These are phyloP conservation scores for Xylariomycetidae sp. DNA, from an alignment of 2,329 filamentous ascomycete genomes.

Conservation along the genomic window DNA sequence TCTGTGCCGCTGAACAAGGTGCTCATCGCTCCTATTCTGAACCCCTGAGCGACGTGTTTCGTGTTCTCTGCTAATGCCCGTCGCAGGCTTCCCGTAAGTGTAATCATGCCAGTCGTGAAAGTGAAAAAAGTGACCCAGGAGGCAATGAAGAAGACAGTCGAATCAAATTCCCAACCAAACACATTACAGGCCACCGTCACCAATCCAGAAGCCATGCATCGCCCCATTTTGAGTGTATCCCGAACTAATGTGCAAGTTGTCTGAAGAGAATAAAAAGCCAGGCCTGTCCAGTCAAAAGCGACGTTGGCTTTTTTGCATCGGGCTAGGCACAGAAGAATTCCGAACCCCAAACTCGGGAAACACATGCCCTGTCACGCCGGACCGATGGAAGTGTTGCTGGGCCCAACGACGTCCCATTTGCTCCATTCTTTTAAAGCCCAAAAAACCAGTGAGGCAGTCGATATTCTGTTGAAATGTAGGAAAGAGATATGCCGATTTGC, in stretches of 20 bases:
- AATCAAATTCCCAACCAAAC: conserved; percentile 12
- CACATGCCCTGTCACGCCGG: conserved; percentile 10
- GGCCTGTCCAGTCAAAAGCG: background rate
- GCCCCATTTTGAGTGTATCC: conserved; percentile 2
- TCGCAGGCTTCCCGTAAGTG: conserved; percentile 12
- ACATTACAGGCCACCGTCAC: conserved; percentile 10
- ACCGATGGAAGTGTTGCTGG: conserved; percentile 9
- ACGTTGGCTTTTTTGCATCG: too few species aligned
- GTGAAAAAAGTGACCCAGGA: conserved; percentile 13
- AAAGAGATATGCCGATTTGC: background rate
- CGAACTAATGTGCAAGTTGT: conserved; percentile 1
- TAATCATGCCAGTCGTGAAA: conserved; percentile 25
- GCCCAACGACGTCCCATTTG: conserved; percentile 7
- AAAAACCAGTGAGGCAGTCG: conserved; percentile 5
- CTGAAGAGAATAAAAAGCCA: background rate
- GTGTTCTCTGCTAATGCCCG: conserved; percentile 5
- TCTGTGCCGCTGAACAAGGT: too few species aligned
- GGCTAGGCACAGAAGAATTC: too few species aligned
- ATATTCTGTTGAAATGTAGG: conserved; percentile 1
- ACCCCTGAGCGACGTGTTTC: conserved; percentile 3
- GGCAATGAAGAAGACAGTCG: conserved; percentile 13
- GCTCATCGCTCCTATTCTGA: background rate
- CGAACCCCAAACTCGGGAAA: conserved; percentile 9
- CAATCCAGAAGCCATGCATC: conserved; percentile 4
- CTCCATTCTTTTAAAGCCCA: conserved; percentile 12